Base-by-base conservation (phyloP, 2,329 filamentous ascomycete species). In the Penicillium italicum region DNA sequence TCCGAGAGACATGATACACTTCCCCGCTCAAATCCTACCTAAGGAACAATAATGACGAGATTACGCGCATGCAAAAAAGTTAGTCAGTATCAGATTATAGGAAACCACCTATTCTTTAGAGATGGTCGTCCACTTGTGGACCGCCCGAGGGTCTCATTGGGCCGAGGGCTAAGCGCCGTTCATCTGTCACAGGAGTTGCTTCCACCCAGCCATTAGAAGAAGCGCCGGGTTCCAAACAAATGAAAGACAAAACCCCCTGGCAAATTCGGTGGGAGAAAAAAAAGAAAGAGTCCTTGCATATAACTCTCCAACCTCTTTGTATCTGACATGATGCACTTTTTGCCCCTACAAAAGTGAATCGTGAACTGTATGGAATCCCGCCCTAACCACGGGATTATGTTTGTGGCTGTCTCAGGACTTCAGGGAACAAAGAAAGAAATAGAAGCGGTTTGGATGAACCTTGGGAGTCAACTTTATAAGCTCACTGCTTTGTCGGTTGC, bases 121-220 rank as follows among this genome's bases (percentile, higher is more conserved):
- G 24, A 30, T 47, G 50, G 47, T 52, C 37, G 20, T 33, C 30
- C 41, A 31, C 45, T 22, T 8, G 28, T 43, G 24, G 41, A 44
- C 45, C 24, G 9, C 33, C 20, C 5, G 14, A 20, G 5, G 26
- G 4, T 51, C 38, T 51, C 33, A 55, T 55, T 55, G 53, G 53
- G 11, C 26, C 28, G 40, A 34, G 24, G 33, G 48, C 47, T 51
- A 55, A 55, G 53, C 53, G 53, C 53, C 48, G 28, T 34, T 46
- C 52, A 50, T 50, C 46, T 55, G 52, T 55, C 53, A 55, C 52
- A 55, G 34, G 33, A 51, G n/a, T n/a, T 48, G 9, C 45, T 44
- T 16, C 47, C n/a, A 53, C 44, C 20, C 50, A 52, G 49, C 11
- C 41, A 53, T 26, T 18, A 24, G 34, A 33, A 50, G 46, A 55